A percentile compares a stretch with the other conserved stretches of the same genome.
Evolutionary conservation across 1,284 basidiomycete genomes (phyloP).

Genomic region (Takashimella koratensis): DNA sequence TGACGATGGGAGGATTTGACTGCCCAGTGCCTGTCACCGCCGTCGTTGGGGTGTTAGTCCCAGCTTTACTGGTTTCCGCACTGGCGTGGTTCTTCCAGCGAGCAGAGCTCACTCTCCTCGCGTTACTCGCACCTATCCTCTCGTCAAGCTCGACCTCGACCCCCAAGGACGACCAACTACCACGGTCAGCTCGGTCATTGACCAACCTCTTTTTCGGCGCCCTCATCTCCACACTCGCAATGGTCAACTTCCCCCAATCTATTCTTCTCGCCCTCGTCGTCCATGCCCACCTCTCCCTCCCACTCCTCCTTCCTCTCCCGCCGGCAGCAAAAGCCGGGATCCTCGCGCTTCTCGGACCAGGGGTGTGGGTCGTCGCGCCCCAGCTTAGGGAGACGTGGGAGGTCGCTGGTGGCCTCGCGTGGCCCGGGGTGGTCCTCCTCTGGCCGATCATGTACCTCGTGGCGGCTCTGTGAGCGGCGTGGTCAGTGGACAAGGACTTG

Average conservation of each 20-base stretch:
- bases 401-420: neutral
- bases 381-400: neutral
- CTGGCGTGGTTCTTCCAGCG: neutral
- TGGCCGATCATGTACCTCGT: neutral
- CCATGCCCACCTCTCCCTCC: constrained; percentile 42
- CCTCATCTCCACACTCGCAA: constrained; percentile 74
- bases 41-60: constrained; percentile 18
- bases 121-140: constrained; percentile 9
- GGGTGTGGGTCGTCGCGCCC: neutral
- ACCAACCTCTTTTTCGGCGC: constrained; percentile 64
- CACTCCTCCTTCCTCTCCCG: neutral
- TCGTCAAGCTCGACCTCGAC: too few relatives aligned
- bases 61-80: constrained; percentile 19
- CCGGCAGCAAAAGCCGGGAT: neutral
- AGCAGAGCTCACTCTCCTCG: neutral
- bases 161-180: constrained; percentile 56
- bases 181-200: constrained; percentile 15
- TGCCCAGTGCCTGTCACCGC: constrained; percentile 58
- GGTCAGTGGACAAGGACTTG: too few relatives aligned
- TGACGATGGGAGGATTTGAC: constrained; percentile 74
- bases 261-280: constrained; percentile 62
- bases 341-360: neutral
- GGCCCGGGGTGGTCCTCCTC: neutral
- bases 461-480: neutral
- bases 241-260: constrained; percentile 86